A percentile compares a stretch with the other conserved stretches of the same genome.
Conservation (phyloP, 2,329 filamentous ascomycete species). For the Macrophomina phaseolina region DNA sequence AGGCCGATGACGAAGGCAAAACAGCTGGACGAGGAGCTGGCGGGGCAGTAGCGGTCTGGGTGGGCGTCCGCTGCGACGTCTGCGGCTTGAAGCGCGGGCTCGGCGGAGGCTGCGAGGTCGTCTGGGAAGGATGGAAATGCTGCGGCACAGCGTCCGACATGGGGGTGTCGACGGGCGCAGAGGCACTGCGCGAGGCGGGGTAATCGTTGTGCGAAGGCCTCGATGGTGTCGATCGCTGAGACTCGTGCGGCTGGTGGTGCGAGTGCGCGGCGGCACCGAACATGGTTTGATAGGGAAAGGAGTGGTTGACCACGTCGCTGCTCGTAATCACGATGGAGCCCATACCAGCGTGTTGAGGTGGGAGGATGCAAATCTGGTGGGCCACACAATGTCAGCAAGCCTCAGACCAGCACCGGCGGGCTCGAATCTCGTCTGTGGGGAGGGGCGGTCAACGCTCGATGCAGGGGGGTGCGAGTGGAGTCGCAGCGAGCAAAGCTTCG, state of each 20-base stretch:
- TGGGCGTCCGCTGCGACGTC: constrained; percentile 41
- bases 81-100: constrained; percentile 44
- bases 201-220: constrained; percentile 40
- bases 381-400: constrained; percentile 21
- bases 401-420: constrained; percentile 11
- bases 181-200: constrained; percentile 33
- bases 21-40: constrained; percentile 32
- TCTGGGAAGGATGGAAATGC: constrained; percentile 35
- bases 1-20: constrained; percentile 35
- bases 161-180: constrained; percentile 41
- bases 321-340: constrained; percentile 60
- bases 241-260: constrained; percentile 44
- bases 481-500: constrained; percentile 23
- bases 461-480: constrained; percentile 27
- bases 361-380: constrained; percentile 22
- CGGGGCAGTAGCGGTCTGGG: constrained; percentile 27
- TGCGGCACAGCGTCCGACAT: constrained; percentile 46
- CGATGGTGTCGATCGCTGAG: constrained; percentile 38
- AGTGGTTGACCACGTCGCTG: constrained; percentile 75
- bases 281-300: constrained; percentile 75
- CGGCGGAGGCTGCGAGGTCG: constrained; percentile 36
- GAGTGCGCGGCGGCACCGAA: constrained; percentile 53
- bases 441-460: constrained; percentile 28
- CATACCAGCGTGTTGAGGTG: constrained; percentile 55
- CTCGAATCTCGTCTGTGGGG: constrained; percentile 26